These are phyloP conservation scores for Fusarium continuum DNA, from an alignment of 2,329 filamentous ascomycete species.

Conservation along the genomic window DNA sequence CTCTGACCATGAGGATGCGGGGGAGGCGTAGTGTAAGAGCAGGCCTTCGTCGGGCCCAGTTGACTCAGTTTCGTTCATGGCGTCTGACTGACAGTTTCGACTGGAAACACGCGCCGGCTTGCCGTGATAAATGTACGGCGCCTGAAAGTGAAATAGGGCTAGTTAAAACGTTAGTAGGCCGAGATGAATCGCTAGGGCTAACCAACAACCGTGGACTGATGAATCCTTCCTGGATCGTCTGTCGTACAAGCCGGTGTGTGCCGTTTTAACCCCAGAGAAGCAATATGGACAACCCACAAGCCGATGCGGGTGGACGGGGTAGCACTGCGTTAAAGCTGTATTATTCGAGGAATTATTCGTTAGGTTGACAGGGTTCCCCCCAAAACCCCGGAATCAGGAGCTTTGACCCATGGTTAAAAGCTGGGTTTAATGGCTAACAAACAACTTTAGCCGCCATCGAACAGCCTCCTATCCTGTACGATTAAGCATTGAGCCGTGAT, in stretches of 20 bases:
- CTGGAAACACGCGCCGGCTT: not conserved
- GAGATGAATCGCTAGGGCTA: not conserved
- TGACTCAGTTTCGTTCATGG: conserved; percentile 4
- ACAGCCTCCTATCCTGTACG: not conserved
- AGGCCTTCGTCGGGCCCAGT: conserved; percentile 11
- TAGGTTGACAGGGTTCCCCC: not conserved
- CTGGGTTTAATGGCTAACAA: not conserved
- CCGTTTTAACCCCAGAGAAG: conserved; percentile 9
- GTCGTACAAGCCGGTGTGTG: not conserved
- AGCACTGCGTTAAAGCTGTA: not conserved
- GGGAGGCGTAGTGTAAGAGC: conserved; percentile 35
- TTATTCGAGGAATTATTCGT: conserved; percentile 17
- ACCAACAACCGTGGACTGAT: not conserved
- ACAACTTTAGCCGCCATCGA: conserved; percentile 18
- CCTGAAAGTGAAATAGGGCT: not conserved
- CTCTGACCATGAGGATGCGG: conserved; percentile 41
- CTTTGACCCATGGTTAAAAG: conserved; percentile 9
- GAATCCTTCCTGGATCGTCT: not conserved
- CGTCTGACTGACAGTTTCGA: not conserved
- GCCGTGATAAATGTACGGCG: not conserved
- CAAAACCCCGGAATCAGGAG: conserved; percentile 9
- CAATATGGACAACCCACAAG: conserved; percentile 1
- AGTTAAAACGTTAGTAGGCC: not conserved
- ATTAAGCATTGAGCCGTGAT: not conserved
- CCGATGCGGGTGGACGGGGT: not conserved